Conservation (phyloP, 371 early-diverging fungal genomes). For the Mucor plumbeus region DNA sequence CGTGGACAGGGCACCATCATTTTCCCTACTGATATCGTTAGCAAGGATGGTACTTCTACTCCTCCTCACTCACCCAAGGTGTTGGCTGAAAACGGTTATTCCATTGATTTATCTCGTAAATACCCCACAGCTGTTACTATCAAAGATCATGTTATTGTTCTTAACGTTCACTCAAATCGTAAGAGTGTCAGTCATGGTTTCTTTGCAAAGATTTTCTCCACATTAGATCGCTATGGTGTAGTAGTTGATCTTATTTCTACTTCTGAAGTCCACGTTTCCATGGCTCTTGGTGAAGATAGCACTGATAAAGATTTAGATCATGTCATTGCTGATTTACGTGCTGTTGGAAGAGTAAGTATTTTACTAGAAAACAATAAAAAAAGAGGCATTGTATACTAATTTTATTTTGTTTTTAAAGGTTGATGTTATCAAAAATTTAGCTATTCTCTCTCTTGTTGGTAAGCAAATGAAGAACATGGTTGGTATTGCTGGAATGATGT, state of each 20-base stretch:
- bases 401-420: constrained; percentile 35
- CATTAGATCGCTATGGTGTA: constrained; percentile 87
- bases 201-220: constrained; percentile 91
- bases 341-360: constrained; percentile 68
- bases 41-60: constrained; percentile 53
- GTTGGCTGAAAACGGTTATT: constrained; percentile 76
- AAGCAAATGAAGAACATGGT: constrained; percentile 96
- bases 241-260: constrained; percentile 97
- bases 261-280: constrained; percentile 94
- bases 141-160: constrained; percentile 90
- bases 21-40: constrained; percentile 69
- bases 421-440: constrained; percentile 81
- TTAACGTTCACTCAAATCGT: constrained; percentile 95
- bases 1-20: constrained; percentile 91
- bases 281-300: constrained; percentile 84
- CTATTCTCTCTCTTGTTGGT: constrained; percentile 96
- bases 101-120: constrained; percentile 70
- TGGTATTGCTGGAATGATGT: constrained; percentile 95
- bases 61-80: constrained; percentile 71
- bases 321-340: constrained; percentile 73
- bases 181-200: constrained; percentile 96
- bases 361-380: neutral
- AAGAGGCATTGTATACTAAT: neutral
- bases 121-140: constrained; percentile 97
- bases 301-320: constrained; percentile 66